Base-by-base conservation (phyloP, 768 basidiomycete species). In the Leucocoprinus sp. region DNA sequence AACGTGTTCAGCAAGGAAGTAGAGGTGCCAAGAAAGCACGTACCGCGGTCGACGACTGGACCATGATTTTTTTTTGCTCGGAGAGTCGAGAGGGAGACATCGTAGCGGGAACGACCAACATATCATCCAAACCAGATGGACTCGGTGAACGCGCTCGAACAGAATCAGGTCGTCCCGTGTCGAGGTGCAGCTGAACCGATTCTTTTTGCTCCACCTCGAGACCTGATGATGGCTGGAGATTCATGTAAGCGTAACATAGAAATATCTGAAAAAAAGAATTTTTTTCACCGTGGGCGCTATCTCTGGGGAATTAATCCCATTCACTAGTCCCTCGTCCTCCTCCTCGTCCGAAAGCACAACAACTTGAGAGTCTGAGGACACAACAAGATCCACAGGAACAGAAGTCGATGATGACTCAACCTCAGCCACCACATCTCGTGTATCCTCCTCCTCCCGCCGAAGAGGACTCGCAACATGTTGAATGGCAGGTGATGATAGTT, bases 371-470 rank as follows among this genome's bases (percentile, higher is more conserved):
- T 8, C 18, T 14, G n/a, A 6, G 11, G 9, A 5, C 8, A 5
- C 15, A 28, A 35, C 35, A 11, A 43, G 50, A 34, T 50, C 48
- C 44, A 54, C 50, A 17, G 34, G 26, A n/a, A 49, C 48, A 18
- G 27, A n/a, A 19, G 36, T 17, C 22, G 36, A 48, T 38, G 38
- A 5, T 44, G 42, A 36, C 43, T 48, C 35, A 52, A 14, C 9
- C 66, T 63, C 47, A 56, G n/a, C 54, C 57, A 70, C 54, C 11
- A 74, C 44, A 56, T 80, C 79, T 55, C 78, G 79, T 1, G 74
- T 75, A n/a, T 52, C 67, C 60, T 81, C 79, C 50, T 81, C 79
- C 43, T 80, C 78, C 50, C 80, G 78, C 42, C 73, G 54, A 28
- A 65, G 60, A 34, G 69, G n/a, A n/a, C n/a, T n/a, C n/a, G n/a